phyloP scores from a whole-genome alignment of 805 yeast species.

The Isabelozyma gotoi region DNA sequence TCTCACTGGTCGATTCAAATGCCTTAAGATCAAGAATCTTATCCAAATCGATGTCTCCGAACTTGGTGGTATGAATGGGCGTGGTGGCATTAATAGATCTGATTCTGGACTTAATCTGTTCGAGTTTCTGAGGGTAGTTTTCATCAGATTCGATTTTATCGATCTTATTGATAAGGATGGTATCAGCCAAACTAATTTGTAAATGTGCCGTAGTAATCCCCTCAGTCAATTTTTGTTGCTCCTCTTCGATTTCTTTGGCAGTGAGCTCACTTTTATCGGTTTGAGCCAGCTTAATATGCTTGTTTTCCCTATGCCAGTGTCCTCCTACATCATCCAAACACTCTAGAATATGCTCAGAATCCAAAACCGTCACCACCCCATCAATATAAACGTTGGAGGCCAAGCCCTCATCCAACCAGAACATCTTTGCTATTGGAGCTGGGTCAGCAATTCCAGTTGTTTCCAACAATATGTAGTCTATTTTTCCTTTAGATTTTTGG shows the following conservation, averaged over 20 bases:
- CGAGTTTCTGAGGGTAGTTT: slow-evolving; percentile 16
- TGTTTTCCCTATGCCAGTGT: slow-evolving; percentile 57
- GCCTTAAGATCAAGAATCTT: slow-evolving; percentile 78
- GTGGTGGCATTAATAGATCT: slow-evolving; percentile 64
- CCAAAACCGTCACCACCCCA: slow-evolving; percentile 88
- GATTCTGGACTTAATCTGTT: slow-evolving; percentile 38
- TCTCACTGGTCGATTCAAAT: slow-evolving; percentile 46
- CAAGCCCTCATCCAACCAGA: slow-evolving; percentile 93
- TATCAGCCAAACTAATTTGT: slow-evolving; percentile 90
- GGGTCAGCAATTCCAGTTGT: slow-evolving; percentile 98
- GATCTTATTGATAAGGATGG: slow-evolving; percentile 72
- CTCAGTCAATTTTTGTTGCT: slow-evolving; percentile 31
- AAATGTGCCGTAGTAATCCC: slow-evolving; percentile 80
- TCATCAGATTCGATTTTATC: slow-evolving; percentile 56
- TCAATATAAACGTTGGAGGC: slow-evolving; percentile 84
- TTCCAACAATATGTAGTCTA: slow-evolving; percentile 89
- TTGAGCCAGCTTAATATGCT: slow-evolving; percentile 22
- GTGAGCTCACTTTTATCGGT: slow-evolving; percentile 15
- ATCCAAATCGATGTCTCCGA: slow-evolving; percentile 69
- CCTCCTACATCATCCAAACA: slow-evolving; percentile 74
- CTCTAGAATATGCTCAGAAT: slow-evolving; percentile 60
- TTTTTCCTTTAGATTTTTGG: slow-evolving; percentile 63
- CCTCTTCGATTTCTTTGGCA: slow-evolving; percentile 28
- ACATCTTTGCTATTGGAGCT: slow-evolving; percentile 95
- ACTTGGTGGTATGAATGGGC: slow-evolving; percentile 64